Evolutionary conservation across 805 yeast species (phyloP), one percentile per base, ranked within the genome.

Genomic region (Jamesozyma rosinii): DNA sequence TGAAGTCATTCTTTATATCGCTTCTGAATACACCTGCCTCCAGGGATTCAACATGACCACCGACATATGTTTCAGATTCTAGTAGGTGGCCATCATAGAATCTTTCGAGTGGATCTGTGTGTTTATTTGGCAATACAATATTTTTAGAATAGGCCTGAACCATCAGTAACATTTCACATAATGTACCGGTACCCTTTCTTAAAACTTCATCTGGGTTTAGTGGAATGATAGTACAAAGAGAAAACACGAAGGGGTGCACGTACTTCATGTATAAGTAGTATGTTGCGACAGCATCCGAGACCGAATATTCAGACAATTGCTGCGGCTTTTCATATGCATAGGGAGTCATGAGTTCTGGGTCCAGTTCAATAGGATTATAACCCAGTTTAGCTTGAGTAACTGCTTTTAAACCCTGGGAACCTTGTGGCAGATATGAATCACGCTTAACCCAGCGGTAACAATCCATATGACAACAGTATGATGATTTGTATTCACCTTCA

Each of bases 211-310:
- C 99, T 0, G 98, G 98, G 54, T 89, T 87, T 53, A 92, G 68
- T 0, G 99, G 99, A 65, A 92, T 78, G 59, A 92, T 94, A 11
- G 94, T 88, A 64, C 97, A 89, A 45, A 92, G 76, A 2, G 98
- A 92, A 58, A 92, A 88, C 52, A 92, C 83, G 66, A 92, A 92
- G 1, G 97, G 97, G 63, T 89, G 97, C 41, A 92, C 96, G 59
- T 92, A 94, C 64, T 92, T 92, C 78, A 83, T 89, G 68, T 89
- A 92, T 37, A 92, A 69, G 63, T 92, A 92, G 60, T 89, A 92
- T 0, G 99, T 92, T 4, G 98, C 98, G 33, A 94, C 98, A 11
- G 99, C 99, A 72, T 92, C 99, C 44, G 98, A 94, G 22, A 92
- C 99, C 0, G 98, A 94, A 63, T 92, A 92, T 59, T 94, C 98